Evolutionary conservation across 2,329 filamentous ascomycete species (phyloP).

Genomic region (Cladosporium austrohemisphaericum): DNA sequence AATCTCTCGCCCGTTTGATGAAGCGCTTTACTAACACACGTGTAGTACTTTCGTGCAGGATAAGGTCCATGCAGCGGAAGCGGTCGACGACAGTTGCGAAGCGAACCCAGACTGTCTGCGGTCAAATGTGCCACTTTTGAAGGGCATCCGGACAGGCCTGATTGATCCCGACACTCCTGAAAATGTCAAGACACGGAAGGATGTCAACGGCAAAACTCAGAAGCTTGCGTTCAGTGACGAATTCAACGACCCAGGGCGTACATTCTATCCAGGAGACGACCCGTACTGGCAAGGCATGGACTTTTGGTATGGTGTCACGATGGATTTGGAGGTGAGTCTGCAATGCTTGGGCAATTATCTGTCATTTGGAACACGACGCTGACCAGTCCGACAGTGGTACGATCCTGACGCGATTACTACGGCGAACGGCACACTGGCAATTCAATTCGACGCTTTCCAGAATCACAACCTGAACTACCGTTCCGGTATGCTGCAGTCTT

Average conservation of each 20-base stretch:
- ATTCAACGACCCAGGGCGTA: constrained; percentile 51
- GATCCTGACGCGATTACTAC: constrained; percentile 52
- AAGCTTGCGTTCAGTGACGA: constrained; percentile 56
- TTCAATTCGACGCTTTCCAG: constrained; percentile 44
- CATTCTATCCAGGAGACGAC: constrained; percentile 56
- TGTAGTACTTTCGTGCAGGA: constrained; percentile 15
- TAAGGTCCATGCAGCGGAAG: constrained; percentile 27
- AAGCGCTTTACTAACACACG: neutral
- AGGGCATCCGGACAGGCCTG: constrained; percentile 46
- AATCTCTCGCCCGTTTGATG: too few species aligned
- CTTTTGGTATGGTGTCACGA: constrained; percentile 53
- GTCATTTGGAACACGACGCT: neutral
- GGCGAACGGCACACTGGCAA: constrained; percentile 43
- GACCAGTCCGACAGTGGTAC: constrained; percentile 37
- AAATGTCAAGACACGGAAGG: constrained; percentile 42
- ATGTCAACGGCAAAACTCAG: constrained; percentile 45
- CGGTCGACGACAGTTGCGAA: constrained; percentile 40
- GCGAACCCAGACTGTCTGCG: constrained; percentile 9
- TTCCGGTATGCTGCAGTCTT: constrained; percentile 52
- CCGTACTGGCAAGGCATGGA: constrained; percentile 53
- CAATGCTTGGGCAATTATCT: neutral
- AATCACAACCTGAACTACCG: constrained; percentile 47
- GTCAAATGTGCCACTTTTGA: constrained; percentile 43
- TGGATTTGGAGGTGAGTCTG: constrained; percentile 40
- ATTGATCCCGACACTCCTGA: constrained; percentile 53